These are phyloP conservation scores for Magnaporthiopsis incrustans DNA, from an alignment of 2,329 filamentous ascomycete genomes.

Conservation along the genomic window DNA sequence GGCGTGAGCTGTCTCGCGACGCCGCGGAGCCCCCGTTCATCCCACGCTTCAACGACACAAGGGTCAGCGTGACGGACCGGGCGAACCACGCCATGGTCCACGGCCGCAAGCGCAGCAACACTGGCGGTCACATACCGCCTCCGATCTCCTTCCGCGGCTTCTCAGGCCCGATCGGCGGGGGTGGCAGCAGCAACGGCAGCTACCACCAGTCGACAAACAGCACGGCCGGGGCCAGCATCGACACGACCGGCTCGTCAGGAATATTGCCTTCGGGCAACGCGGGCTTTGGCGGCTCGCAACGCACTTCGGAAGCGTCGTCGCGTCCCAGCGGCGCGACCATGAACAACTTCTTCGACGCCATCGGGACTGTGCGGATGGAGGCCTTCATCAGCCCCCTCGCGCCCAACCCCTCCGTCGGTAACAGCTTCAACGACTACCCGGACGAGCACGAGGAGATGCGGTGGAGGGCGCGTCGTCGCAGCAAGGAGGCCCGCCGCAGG, in stretches of 20 bases:
- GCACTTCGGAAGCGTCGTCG: slow-evolving; percentile 46
- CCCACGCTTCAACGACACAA: slow-evolving; percentile 55
- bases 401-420: slow-evolving; percentile 19
- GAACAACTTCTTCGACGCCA: slow-evolving; percentile 71
- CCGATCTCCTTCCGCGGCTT: slow-evolving; percentile 73
- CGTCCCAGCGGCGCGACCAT: slow-evolving; percentile 26
- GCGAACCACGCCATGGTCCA: slow-evolving; percentile 46
- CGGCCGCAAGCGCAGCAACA: slow-evolving; percentile 82
- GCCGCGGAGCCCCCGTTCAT: slow-evolving; percentile 66
- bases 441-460: slow-evolving; percentile 44
- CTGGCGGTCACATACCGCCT: slow-evolving; percentile 64
- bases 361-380: slow-evolving; percentile 93
- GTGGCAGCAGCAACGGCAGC: slow-evolving; percentile 22
- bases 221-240: slow-evolving; percentile 39
- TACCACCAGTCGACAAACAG: slow-evolving; percentile 45
- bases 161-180: slow-evolving; percentile 40
- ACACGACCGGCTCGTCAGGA: slow-evolving; percentile 26
- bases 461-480: slow-evolving; percentile 40
- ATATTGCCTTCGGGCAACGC: slow-evolving; percentile 15
- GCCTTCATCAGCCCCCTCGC: slow-evolving; percentile 73
- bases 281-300: slow-evolving; percentile 29
- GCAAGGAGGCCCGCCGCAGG: slow-evolving; percentile 45
- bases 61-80: slow-evolving; percentile 19
- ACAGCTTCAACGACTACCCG: slow-evolving; percentile 28
- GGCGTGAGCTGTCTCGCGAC: slow-evolving; percentile 44